Evolutionary conservation across 257 asterid genomes (phyloP), one percentile per base, ranked within the genome.

Genomic region (Nicotiana benthamiana): DNA sequence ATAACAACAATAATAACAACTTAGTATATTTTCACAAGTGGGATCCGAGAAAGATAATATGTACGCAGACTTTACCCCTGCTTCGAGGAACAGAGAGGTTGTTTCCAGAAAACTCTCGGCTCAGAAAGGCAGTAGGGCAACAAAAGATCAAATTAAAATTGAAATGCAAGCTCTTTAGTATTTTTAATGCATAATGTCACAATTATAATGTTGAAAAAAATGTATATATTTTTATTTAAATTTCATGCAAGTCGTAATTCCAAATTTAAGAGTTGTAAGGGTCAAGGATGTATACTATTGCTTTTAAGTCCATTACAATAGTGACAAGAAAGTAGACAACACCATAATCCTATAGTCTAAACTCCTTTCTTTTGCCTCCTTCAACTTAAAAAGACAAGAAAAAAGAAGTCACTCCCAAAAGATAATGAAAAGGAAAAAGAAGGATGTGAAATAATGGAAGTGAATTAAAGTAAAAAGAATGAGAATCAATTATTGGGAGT

Each of bases 401-500:
- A 28, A 8, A 22, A 72, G 61, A 30, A 17, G 52, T 53, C 80
- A n/a, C 40, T 24, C 68, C 54, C 48, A 32, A 43, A 26, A 59
- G 72, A 59, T 48, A 59, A 77, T n/a, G 34, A 34, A n/a, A 77
- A 77, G 9, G 9, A 3, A 59, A 77, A 57, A 22, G 81, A 36
- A 34, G 24, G 40, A 57, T 59, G 57, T 59, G 53, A 66, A 66
- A 32, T 28, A 66, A 32, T 28, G 46, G 57, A 20, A 32, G 24
- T 66, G 51, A 77, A 56, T 16, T n/a, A 77, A 77, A 77, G 81
- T 62, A 59, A 36, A 77, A 62, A 59, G 81, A 77, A 77, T 77
- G 81, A 59, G 81, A 77, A 77, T 77, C 72, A 77, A 59, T 77
- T 56, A 77, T 77, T 77, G 67, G 34, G 56, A 56, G 72, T 34